Percentiles rank a stretch among this genome's conserved stretches.
Conservation (phyloP, 768 basidiomycete genomes). For the Austroboletus eburneus region DNA sequence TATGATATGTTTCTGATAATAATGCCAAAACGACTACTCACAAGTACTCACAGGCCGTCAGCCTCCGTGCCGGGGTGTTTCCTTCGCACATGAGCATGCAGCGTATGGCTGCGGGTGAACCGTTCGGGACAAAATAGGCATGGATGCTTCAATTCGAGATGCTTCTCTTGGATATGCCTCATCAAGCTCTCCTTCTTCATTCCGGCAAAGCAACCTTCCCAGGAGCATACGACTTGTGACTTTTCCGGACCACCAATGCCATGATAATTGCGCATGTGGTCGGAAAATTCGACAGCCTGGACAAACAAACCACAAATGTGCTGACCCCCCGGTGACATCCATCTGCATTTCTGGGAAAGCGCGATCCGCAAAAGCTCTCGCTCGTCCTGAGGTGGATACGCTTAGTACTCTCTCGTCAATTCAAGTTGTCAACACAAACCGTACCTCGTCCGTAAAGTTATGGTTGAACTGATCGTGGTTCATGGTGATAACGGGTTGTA, state of each 20-base stretch:
- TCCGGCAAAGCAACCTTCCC: conserved; percentile 11
- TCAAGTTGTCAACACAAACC: background rate
- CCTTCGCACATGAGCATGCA: conserved; percentile 8
- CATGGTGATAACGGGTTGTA: background rate
- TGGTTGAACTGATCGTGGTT: too few relatives aligned
- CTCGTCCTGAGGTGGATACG: conserved; percentile 5
- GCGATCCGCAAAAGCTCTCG: background rate
- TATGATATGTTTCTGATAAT: background rate
- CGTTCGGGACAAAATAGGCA: conserved; percentile 19
- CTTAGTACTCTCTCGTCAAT: conserved; percentile 1
- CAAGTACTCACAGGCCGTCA: background rate
- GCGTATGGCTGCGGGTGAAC: conserved; percentile 27
- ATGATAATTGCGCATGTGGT: conserved; percentile 20
- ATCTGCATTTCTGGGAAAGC: conserved; percentile 9
- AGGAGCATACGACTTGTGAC: conserved; percentile 8
- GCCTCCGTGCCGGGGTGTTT: conserved; percentile 7
- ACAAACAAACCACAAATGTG: conserved; percentile 4
- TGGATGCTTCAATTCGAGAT: conserved; percentile 12
- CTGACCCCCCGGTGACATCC: conserved; percentile 1
- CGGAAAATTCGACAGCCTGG: conserved; percentile 10
- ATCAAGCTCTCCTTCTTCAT: conserved; percentile 29
- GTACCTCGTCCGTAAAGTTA: conserved; percentile 12
- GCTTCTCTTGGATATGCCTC: conserved; percentile 26
- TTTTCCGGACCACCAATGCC: conserved; percentile 17
- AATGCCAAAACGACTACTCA: background rate